Conservation (phyloP, 176 grass and related monocot genomes). For the Aegilops umbellulata region DNA sequence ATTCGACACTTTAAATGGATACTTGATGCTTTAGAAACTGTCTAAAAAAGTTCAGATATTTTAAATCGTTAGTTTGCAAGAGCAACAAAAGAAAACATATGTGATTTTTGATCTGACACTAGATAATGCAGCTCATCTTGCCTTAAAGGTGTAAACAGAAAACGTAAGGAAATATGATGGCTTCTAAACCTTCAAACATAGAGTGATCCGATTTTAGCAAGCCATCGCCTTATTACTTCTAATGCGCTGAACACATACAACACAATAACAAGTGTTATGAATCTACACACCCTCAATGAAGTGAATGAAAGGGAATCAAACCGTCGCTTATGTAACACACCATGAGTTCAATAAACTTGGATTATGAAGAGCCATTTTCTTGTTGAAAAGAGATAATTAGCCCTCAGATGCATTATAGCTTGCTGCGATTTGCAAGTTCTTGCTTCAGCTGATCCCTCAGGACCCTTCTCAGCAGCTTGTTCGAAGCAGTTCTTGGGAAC, state of each 20-base stretch:
- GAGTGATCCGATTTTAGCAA: not conserved
- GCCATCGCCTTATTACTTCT: not conserved
- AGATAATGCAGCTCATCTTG: not conserved
- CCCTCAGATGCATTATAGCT: slow-evolving; percentile 24
- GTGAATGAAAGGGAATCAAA: not conserved
- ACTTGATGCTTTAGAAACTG: not conserved
- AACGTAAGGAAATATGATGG: not conserved
- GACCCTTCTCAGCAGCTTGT: slow-evolving; percentile 89
- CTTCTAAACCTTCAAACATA: not conserved
- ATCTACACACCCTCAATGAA: not conserved
- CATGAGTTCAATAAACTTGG: not conserved
- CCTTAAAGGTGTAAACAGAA: not conserved
- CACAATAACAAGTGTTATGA: not conserved
- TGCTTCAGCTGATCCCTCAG: slow-evolving; percentile 67
- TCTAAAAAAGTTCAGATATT: too few relatives aligned
- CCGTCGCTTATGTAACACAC: not conserved
- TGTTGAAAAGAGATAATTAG: not conserved
- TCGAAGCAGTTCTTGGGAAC: slow-evolving; percentile 90
- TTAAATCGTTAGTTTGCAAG: too few relatives aligned
- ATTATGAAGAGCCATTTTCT: not conserved
- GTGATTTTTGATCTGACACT: not conserved
- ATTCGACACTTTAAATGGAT: not conserved
- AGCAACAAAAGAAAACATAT: too few relatives aligned
- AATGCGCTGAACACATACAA: not conserved
- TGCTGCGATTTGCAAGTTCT: slow-evolving; percentile 53